Conservation (phyloP, 2,329 filamentous ascomycete species). For the Aspergillus thermomutatus region DNA sequence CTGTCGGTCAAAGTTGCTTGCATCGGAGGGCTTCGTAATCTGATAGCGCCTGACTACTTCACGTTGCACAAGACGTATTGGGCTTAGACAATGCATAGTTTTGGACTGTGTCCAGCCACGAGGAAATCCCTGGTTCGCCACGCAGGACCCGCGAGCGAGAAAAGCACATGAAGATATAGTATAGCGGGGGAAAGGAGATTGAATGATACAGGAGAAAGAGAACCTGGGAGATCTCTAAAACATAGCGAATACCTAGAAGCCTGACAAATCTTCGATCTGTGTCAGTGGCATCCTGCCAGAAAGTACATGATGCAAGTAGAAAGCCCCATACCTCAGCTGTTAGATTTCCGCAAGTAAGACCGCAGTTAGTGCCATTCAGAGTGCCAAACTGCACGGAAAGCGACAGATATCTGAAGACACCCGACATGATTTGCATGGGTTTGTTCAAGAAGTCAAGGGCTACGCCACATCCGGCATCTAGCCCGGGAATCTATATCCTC, state of each 20-base stretch:
- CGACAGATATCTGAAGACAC: background rate
- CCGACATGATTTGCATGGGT: background rate
- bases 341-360: background rate
- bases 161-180: background rate
- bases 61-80: background rate
- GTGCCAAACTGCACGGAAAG: background rate
- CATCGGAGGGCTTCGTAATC: background rate
- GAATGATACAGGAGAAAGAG: background rate
- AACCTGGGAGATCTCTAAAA: background rate
- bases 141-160: background rate
- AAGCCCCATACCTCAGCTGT: background rate
- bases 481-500: background rate
- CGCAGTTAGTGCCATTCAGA: background rate
- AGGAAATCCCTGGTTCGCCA: background rate
- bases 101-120: background rate
- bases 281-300: background rate
- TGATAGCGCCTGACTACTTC: background rate
- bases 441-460: background rate
- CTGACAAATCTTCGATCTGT: background rate
- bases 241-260: background rate
- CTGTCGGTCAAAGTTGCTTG: background rate
- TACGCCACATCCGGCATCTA: background rate
- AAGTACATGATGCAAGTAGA: background rate
- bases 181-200: background rate
- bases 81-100: background rate